These are phyloP conservation scores for Scenedesmus sp. DNA, from an alignment of 163 green algal species.

Conservation along the genomic window DNA sequence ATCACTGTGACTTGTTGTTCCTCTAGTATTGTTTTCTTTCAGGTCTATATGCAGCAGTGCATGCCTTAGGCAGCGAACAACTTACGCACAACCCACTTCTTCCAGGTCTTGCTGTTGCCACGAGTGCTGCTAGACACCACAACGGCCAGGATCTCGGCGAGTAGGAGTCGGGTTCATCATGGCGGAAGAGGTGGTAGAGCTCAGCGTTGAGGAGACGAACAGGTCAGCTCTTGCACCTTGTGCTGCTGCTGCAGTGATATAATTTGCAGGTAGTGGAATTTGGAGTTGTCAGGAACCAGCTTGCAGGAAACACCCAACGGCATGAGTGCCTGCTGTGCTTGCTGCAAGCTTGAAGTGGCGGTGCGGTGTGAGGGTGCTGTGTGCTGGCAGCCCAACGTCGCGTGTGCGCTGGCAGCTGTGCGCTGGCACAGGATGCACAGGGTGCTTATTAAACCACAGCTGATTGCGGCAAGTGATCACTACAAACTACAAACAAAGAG, in stretches of 20 bases:
- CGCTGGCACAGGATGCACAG: not conserved
- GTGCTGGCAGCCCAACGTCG: not conserved
- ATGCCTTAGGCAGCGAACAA: not conserved
- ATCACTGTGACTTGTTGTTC: not conserved
- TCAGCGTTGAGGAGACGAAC: constrained; percentile 91
- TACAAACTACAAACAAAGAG: too few relatives aligned
- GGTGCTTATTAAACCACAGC: not conserved
- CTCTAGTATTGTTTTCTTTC: not conserved
- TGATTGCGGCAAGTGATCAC: too few relatives aligned
- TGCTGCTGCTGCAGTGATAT: not conserved
- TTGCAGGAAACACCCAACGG: not conserved
- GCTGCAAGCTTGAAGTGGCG: not conserved
- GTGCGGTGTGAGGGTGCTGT: not conserved
- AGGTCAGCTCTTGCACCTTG: constrained; percentile 64
- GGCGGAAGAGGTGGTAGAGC: constrained; percentile 69
- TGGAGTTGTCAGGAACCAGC: too few relatives aligned
- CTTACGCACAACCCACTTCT: not conserved
- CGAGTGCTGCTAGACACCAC: not conserved
- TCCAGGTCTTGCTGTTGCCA: not conserved
- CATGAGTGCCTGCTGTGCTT: not conserved
- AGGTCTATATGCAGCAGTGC: not conserved
- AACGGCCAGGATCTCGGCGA: not conserved
- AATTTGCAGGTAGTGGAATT: not conserved
- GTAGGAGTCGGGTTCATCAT: not conserved
- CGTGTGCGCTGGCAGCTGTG: not conserved